Percentiles rank a stretch among this genome's conserved stretches.
phyloP scores from a whole-genome alignment of 208 protist genomes.

The Plasmodiophora brassicae region DNA sequence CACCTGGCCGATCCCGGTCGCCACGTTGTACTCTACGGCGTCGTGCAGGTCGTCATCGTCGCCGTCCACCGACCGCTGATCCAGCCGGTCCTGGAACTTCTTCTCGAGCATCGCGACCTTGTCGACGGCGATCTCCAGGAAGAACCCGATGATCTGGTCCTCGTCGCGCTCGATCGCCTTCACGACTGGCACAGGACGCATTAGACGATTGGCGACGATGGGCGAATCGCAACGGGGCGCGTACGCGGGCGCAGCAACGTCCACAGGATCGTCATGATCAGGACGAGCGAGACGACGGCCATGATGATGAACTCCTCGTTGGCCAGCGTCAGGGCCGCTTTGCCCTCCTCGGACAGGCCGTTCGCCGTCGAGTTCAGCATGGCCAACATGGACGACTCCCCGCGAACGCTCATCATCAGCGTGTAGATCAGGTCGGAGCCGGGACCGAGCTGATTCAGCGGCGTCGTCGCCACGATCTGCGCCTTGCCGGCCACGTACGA shows the following conservation, averaged over 20 bases:
- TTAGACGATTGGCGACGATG: background rate
- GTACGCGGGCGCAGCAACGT: background rate
- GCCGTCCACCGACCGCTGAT: no score
- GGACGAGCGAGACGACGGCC: background rate
- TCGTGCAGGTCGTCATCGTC: no score
- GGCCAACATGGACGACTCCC: background rate
- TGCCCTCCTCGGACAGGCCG: background rate
- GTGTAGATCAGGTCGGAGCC: background rate
- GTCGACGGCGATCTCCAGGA: background rate
- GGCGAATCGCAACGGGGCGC: background rate
- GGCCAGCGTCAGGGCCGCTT: background rate
- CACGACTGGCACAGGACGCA: background rate
- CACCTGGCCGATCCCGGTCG: no score
- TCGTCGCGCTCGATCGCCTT: background rate
- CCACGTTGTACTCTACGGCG: no score
- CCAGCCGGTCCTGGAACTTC: no score
- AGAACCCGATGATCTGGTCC: slow-evolving; percentile 21
- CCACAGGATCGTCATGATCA: background rate
- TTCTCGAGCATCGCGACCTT: no score
- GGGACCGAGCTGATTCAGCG: background rate
- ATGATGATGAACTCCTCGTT: background rate
- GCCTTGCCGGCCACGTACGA: background rate
- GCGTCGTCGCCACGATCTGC: background rate
- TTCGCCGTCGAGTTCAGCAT: slow-evolving; percentile 19
- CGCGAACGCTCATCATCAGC: background rate